Conservation (phyloP, 1,139 yeast species). For the Protomyces arabidopsidicola region DNA sequence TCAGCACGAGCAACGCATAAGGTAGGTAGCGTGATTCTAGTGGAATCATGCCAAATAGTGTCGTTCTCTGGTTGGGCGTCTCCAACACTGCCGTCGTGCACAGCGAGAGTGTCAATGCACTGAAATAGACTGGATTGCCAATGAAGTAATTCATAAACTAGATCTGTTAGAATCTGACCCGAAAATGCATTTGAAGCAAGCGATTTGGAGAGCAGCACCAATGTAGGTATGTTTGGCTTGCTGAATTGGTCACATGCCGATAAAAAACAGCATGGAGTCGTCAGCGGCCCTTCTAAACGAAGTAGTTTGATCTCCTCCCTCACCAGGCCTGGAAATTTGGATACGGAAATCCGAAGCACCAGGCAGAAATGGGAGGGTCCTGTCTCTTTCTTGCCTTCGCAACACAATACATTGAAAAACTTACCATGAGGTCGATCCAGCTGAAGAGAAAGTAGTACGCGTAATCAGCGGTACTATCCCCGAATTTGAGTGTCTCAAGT, state of each 20-base stretch:
- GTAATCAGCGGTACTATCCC: slow-evolving; percentile 37
- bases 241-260: slow-evolving; percentile 27
- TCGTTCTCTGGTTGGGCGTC: slow-evolving; percentile 35
- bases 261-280: slow-evolving; percentile 35
- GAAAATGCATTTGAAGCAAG: slow-evolving; percentile 27
- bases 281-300: slow-evolving; percentile 31
- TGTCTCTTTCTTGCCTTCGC: slow-evolving; percentile 3
- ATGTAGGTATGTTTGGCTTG: slow-evolving; percentile 35
- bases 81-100: slow-evolving; percentile 35
- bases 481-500: slow-evolving; percentile 39
- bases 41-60: slow-evolving; percentile 38
- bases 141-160: slow-evolving; percentile 23
- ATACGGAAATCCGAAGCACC: slow-evolving; percentile 21
- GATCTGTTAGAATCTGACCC: slow-evolving; percentile 3
- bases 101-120: slow-evolving; percentile 31
- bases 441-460: slow-evolving; percentile 38
- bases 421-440: slow-evolving; percentile 38
- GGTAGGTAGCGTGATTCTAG: slow-evolving; percentile 41
- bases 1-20: slow-evolving; percentile 36
- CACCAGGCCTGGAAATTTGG: slow-evolving; percentile 38
- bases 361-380: slow-evolving; percentile 19
- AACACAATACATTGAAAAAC: slow-evolving; percentile 31
- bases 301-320: slow-evolving; percentile 40
- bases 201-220: slow-evolving; percentile 21
- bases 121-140: slow-evolving; percentile 3